These are phyloP conservation scores for Candida oleophila DNA, from an alignment of 805 yeast genomes.

Conservation along the genomic window DNA sequence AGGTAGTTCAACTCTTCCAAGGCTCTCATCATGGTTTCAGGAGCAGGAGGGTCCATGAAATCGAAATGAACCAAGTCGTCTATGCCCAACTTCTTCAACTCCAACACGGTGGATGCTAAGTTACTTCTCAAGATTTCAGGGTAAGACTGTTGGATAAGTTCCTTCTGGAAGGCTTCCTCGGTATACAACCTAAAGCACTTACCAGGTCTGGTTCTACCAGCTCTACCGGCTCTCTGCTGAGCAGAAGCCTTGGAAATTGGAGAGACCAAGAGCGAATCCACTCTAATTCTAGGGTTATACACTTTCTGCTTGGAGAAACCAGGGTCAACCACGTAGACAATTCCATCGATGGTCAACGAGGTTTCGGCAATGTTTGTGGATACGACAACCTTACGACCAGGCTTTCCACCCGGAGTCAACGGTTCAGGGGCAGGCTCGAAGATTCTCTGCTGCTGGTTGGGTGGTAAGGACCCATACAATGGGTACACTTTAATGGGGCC, in stretches of 20 bases:
- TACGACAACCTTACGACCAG: constrained; percentile 92
- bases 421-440: constrained; percentile 88
- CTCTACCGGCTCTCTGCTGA: constrained; percentile 99
- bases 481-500: constrained; percentile 93
- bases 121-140: constrained; percentile 94
- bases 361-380: constrained; percentile 98
- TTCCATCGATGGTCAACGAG: constrained; percentile 95
- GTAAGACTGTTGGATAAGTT: constrained; percentile 89
- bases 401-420: constrained; percentile 69
- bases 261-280: constrained; percentile 88
- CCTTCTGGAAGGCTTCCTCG: constrained; percentile 93
- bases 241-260: constrained; percentile 98
- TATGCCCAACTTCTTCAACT: constrained; percentile 88
- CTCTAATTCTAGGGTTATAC: constrained; percentile 93
- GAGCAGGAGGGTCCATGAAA: constrained; percentile 99
- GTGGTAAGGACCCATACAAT: constrained; percentile 93
- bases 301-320: constrained; percentile 97
- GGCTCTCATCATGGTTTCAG: constrained; percentile 99
- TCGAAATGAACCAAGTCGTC: constrained; percentile 97
- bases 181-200: constrained; percentile 95
- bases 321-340: constrained; percentile 95
- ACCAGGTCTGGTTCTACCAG: constrained; percentile 99
- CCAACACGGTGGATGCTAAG: constrained; percentile 86
- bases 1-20: constrained; percentile 90
- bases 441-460: constrained; percentile 89